Percentiles rank a stretch among this genome's conserved stretches.
These are phyloP conservation scores for Saturnispora silvae DNA, from an alignment of 805 yeast genomes.

Conservation along the genomic window DNA sequence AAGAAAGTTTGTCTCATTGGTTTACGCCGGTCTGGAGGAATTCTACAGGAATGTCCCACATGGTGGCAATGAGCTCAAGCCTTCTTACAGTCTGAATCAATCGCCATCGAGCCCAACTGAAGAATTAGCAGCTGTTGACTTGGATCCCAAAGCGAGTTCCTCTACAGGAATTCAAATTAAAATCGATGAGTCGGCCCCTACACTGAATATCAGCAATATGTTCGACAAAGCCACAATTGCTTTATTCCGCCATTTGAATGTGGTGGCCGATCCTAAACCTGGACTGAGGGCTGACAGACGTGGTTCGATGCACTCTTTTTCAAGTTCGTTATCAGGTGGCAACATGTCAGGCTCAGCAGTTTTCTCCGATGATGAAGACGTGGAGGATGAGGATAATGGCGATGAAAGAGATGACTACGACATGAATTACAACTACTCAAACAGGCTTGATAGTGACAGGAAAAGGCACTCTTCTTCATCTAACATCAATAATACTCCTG, in stretches of 20 bases:
- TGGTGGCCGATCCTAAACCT: conserved; percentile 8
- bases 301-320: conserved; percentile 4
- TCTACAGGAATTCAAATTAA: conserved; percentile 5
- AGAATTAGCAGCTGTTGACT: no score
- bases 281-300: conserved; percentile 1
- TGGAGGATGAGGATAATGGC: conserved; percentile 3
- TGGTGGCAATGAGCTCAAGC: conserved; percentile 11
- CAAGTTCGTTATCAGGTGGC: conserved; percentile 6
- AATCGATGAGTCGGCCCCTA: conserved; percentile 4
- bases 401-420: not conserved
- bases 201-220: not conserved
- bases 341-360: conserved; percentile 1
- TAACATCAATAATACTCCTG: not conserved
- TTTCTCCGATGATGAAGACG: conserved; percentile 6
- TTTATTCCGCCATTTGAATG: conserved; percentile 2
- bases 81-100: no score
- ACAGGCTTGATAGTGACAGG: not conserved
- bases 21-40: conserved; percentile 18
- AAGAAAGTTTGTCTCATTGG: conserved; percentile 20
- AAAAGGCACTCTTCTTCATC: not conserved
- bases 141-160: not conserved
- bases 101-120: no score
- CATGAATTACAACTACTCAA: not conserved
- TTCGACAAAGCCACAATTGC: not conserved
- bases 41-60: conserved; percentile 1